Conservation (phyloP, 352 stramenopile species). For the Globisporangium megalacanthum region DNA sequence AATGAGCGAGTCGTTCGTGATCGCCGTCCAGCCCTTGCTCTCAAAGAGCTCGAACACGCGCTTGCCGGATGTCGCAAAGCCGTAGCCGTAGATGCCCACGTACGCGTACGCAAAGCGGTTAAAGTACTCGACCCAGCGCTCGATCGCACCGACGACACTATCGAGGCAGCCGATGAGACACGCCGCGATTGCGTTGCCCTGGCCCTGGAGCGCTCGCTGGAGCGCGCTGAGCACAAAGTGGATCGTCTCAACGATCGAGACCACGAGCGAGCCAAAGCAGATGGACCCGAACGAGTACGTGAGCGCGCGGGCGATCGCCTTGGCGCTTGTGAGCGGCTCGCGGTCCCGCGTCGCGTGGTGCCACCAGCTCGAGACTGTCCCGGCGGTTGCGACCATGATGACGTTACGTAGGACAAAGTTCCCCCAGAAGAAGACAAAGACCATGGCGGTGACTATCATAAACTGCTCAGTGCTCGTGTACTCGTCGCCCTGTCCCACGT, state of each 20-base stretch:
- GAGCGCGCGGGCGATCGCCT: constrained; percentile 45
- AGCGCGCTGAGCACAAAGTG: constrained; percentile 36
- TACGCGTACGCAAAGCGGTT: constrained; percentile 76
- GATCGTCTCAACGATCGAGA: constrained; percentile 66
- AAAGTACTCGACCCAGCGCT: constrained; percentile 67
- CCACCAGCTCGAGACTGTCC: constrained; percentile 84
- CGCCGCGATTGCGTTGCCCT: constrained; percentile 48
- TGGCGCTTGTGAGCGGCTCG: constrained; percentile 27
- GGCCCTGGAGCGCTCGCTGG: constrained; percentile 29
- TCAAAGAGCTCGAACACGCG: constrained; percentile 50
- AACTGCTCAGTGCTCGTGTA: constrained; percentile 32
- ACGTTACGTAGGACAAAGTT: constrained; percentile 71
- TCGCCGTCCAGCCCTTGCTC: constrained; percentile 48
- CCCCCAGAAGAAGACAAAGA: constrained; percentile 82
- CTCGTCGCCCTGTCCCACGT: constrained; percentile 25
- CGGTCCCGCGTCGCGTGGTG: constrained; percentile 47
- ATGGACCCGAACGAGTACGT: constrained; percentile 88
- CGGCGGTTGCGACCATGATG: constrained; percentile 73
- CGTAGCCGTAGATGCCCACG: constrained; percentile 67
- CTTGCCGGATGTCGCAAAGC: constrained; percentile 44
- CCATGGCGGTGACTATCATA: constrained; percentile 43
- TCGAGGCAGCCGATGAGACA: constrained; percentile 39
- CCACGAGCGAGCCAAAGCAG: constrained; percentile 72
- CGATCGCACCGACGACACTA: constrained; percentile 55
- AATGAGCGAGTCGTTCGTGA: constrained; percentile 71